Evolutionary conservation across 257 asterid species (phyloP).

Genomic region (Solanum sejunctum): DNA sequence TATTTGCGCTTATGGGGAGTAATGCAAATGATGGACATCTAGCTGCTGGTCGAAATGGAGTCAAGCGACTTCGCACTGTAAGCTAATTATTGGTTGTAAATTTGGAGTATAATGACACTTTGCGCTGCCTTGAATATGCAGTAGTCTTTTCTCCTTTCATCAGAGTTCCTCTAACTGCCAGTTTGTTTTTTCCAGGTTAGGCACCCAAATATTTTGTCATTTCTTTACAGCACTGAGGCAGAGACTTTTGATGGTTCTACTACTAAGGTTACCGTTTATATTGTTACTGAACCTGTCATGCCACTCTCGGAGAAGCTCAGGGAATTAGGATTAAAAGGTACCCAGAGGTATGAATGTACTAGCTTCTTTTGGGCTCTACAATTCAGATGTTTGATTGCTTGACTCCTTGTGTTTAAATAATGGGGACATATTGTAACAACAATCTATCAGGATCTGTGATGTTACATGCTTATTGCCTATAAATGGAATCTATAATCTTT

Average conservation of each 20-base stretch:
- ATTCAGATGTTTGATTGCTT: neutral
- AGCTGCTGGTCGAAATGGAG: constrained; percentile 98
- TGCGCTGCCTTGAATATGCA: neutral
- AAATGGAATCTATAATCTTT: neutral
- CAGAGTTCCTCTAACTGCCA: constrained; percentile 8
- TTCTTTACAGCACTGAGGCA: constrained; percentile 89
- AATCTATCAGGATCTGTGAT: neutral
- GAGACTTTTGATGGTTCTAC: constrained; percentile 71
- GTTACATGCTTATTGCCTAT: neutral
- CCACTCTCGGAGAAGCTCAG: constrained; percentile 90
- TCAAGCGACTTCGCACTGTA: constrained; percentile 94
- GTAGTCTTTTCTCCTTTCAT: neutral
- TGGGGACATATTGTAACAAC: neutral
- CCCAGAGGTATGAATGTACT: constrained; percentile 54
- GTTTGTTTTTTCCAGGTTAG: constrained; percentile 57
- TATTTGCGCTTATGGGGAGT: constrained; percentile 85
- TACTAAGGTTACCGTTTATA: constrained; percentile 73
- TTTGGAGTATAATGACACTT: neutral
- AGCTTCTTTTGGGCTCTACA: neutral
- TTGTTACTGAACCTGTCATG: constrained; percentile 95
- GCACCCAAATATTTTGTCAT: constrained; percentile 94
- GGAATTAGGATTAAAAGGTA: constrained; percentile 82
- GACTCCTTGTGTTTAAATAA: neutral
- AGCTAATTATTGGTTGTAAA: constrained; percentile 10
- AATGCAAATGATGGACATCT: constrained; percentile 78